Percentiles rank a stretch among this genome's conserved stretches.
phyloP scores from a whole-genome alignment of 2,329 filamentous ascomycete genomes.

The Aureobasidium sp. region DNA sequence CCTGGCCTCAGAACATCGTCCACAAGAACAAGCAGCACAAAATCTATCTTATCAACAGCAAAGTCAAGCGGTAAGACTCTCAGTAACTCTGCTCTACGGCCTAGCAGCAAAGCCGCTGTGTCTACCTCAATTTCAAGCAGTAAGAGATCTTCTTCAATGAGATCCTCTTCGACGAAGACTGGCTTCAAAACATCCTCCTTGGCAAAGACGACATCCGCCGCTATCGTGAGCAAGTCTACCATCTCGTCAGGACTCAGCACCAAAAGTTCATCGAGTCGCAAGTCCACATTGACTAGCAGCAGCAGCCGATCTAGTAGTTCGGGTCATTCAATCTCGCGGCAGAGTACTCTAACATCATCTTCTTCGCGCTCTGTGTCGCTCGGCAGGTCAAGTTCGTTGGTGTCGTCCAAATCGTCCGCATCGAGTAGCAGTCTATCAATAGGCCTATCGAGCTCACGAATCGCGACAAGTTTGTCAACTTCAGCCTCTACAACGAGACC shows the following conservation, averaged over 20 bases:
- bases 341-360: too few species aligned
- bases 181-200: not conserved
- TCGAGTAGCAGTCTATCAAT: too few species aligned
- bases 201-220: not conserved
- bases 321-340: too few species aligned
- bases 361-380: too few species aligned
- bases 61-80: too few species aligned
- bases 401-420: too few species aligned
- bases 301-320: too few species aligned
- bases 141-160: not conserved
- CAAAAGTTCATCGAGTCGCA: not conserved
- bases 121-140: not conserved
- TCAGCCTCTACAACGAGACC: not conserved
- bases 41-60: not conserved
- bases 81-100: not conserved
- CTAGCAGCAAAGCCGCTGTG: not conserved
- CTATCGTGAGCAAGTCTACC: too few species aligned
- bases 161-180: not conserved
- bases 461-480: not conserved
- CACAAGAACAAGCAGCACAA: not conserved
- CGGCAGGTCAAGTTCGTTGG: too few species aligned
- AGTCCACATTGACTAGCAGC: not conserved
- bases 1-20: not conserved
- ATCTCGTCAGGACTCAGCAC: not conserved
- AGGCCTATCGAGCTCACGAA: too few species aligned